Base-by-base conservation (phyloP, 2,329 filamentous ascomycete genomes). In the Pseudogymnoascus sp. region DNA sequence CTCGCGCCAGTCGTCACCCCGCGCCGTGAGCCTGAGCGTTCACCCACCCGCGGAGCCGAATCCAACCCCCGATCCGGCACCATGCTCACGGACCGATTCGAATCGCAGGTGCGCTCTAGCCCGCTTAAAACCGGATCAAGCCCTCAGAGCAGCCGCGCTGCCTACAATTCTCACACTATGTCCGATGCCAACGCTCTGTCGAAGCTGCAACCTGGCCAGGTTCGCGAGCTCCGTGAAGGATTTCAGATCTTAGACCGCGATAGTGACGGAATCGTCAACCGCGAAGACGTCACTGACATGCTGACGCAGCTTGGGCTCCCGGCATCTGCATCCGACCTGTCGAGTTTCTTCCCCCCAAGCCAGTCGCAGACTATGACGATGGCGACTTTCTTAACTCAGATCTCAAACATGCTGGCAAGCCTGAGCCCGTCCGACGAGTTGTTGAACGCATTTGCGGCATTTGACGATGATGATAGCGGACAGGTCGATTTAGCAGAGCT, bases 381-480 rank as follows among this genome's bases (percentile, higher is more conserved):
- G 38, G 89, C 92, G 0, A 83, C 85, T 3, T 99, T 95, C 71
- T 80, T 99, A 19, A 92, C 90, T 69, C 86, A 85, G 1, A 77
- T 99, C 1, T 89, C 92, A 0, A 82, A 83, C 8, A 81, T 89
- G 2, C 77, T 97, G 2, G 82, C 84, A 1, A 81, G 85, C 0
- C 77, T 97, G 15, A 95, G 90, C 0, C 85, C 89, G 0, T 82
- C 84, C 19, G 81, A 84, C 13, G 94, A 99, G 70, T 80, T 99
- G 8, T 77, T 90, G 18, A 92, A 91, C 1, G 94, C 94, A 0
- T 92, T 99, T 66, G 90, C 90, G 2, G 94, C 94, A 0, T 97
- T 97, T 70, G 94, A 99, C 69, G 89, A 95, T 63, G 91, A 95
- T 64, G 94, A 99, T 71, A 94, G 89, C 67, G 94, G 94, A 2